Conservation (phyloP, 139 green algal species). For the Ulvella scutata region DNA sequence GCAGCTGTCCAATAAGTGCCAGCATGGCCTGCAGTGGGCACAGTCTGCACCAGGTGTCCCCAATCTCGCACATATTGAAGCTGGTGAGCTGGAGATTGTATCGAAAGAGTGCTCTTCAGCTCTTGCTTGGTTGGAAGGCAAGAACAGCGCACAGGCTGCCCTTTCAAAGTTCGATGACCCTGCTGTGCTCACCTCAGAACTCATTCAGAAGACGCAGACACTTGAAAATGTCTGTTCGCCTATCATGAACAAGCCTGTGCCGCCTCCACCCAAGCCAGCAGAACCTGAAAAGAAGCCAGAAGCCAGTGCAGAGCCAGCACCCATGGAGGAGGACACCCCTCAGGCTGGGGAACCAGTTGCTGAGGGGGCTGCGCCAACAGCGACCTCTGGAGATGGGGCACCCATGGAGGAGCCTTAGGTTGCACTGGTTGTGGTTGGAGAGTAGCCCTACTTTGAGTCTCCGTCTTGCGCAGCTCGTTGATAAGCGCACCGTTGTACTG, state of each 20-base stretch:
- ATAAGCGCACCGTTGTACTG: no score
- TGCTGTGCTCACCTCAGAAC: conserved; percentile 56
- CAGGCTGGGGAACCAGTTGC: not conserved
- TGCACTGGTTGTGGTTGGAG: not conserved
- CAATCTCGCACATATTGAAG: conserved; percentile 63
- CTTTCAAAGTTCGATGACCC: conserved; percentile 46
- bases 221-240: conserved; percentile 59
- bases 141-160: conserved; percentile 22
- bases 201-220: conserved; percentile 69
- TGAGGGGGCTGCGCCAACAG: not conserved
- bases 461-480: no score
- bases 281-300: conserved; percentile 1
- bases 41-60: conserved; percentile 19
- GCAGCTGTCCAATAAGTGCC: conserved; percentile 17
- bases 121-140: conserved; percentile 72
- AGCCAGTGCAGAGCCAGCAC: not conserved
- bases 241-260: conserved; percentile 72
- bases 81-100: conserved; percentile 60
- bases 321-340: conserved; percentile 5
- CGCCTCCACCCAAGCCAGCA: conserved; percentile 33
- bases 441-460: not conserved
- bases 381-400: not conserved
- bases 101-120: conserved; percentile 54
- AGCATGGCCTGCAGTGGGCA: conserved; percentile 38
- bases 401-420: not conserved